Evolutionary conservation across 306 rosid genomes (phyloP).

Genomic region (Begonia fuchsioides): DNA sequence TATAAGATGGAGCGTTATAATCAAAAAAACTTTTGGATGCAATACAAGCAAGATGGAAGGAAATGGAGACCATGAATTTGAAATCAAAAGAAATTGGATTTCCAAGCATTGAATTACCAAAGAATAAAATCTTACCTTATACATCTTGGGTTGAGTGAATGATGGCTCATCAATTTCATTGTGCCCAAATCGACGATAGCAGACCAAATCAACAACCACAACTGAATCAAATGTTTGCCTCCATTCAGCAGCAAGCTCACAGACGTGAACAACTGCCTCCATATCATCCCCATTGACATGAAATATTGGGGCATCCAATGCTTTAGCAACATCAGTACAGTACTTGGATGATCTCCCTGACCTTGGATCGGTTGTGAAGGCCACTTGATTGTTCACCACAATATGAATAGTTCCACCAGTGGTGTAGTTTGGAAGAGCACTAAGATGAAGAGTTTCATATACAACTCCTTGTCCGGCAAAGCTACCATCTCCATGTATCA

Average conservation of each 20-base stretch:
- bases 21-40: no score
- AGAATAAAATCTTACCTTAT: no score
- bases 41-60: no score
- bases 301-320: constrained; percentile 78
- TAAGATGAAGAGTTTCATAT: constrained; percentile 84
- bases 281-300: constrained; percentile 89
- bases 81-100: no score
- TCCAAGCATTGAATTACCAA: no score
- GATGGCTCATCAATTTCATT: constrained; percentile 97
- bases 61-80: no score
- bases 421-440: constrained; percentile 84
- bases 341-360: constrained; percentile 85
- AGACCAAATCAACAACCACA: constrained; percentile 86
- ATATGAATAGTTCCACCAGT: constrained; percentile 95
- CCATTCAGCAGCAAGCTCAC: constrained; percentile 99
- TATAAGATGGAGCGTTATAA: no score
- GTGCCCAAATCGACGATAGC: constrained; percentile 93
- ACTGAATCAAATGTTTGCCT: constrained; percentile 91
- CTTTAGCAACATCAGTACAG: constrained; percentile 95
- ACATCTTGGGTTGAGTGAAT: no score
- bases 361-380: constrained; percentile 83
- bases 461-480: constrained; percentile 98
- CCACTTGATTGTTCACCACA: constrained; percentile 92
- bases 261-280: constrained; percentile 92
- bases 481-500: constrained; percentile 96